A percentile compares a stretch with the other conserved stretches of the same genome.
Evolutionary conservation across 305 asterid genomes (phyloP).

Genomic region (Plantago coronopus): DNA sequence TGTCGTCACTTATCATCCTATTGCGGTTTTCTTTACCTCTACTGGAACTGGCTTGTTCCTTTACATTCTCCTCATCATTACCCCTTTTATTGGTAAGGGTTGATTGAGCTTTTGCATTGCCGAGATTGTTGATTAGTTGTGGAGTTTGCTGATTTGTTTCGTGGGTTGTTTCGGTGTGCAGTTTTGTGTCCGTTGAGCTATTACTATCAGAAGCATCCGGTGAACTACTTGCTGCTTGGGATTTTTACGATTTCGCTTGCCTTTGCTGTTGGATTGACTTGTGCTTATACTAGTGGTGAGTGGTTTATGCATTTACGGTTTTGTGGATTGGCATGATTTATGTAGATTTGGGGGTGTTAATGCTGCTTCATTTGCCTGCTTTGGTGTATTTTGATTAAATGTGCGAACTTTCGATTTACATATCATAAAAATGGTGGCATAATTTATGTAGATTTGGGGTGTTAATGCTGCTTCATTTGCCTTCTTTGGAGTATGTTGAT

Average conservation of each 20-base stretch:
- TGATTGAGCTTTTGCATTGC: not conserved
- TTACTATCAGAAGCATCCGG: constrained; percentile 89
- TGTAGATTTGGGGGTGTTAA: too few relatives aligned
- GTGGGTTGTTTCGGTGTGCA: constrained; percentile 19
- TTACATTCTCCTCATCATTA: constrained; percentile 34
- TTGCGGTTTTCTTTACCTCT: constrained; percentile 40
- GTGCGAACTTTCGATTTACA: not conserved
- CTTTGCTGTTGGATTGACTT: constrained; percentile 76
- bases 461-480: too few relatives aligned
- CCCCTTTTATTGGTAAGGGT: constrained; percentile 36
- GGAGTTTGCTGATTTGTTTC: not conserved
- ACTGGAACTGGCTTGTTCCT: constrained; percentile 40
- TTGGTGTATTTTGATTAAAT: too few relatives aligned
- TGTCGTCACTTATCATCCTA: constrained; percentile 43
- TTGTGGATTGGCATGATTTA: too few relatives aligned
- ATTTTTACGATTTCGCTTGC: constrained; percentile 82
- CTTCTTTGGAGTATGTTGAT: too few relatives aligned
- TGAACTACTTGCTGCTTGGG: constrained; percentile 82
- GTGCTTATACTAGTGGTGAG: constrained; percentile 90
- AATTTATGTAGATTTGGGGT: not conserved
- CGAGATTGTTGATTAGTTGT: not conserved
- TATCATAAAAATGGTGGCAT: not conserved
- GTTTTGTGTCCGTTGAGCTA: constrained; percentile 85
- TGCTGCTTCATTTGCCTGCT: not conserved
- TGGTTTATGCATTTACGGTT: too few relatives aligned